These are phyloP conservation scores for Vicia faba DNA, from an alignment of 306 rosid genomes.

Conservation along the genomic window DNA sequence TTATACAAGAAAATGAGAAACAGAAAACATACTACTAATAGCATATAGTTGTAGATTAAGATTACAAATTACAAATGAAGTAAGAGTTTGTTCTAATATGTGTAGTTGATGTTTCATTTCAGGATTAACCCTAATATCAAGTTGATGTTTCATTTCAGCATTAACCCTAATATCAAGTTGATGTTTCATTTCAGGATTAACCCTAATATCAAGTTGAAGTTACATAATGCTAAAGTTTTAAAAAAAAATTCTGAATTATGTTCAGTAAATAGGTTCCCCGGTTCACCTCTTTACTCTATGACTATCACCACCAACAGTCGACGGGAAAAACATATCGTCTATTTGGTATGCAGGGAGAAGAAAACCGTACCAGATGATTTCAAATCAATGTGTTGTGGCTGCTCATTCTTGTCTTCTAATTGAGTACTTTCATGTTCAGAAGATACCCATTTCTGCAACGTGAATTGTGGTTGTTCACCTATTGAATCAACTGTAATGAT, in stretches of 20 bases:
- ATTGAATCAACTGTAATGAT: constrained; percentile 34
- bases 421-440: constrained; percentile 40
- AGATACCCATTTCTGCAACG: constrained; percentile 72
- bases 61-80: constrained; percentile 8
- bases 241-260: background rate
- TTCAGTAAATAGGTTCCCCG: constrained; percentile 1
- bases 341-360: constrained; percentile 16
- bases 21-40: constrained; percentile 29
- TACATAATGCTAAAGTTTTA: background rate
- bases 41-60: constrained; percentile 22
- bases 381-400: constrained; percentile 47
- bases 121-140: constrained; percentile 22
- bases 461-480: constrained; percentile 46
- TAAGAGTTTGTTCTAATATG: constrained; percentile 18
- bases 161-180: constrained; percentile 22
- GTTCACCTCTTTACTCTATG: background rate
- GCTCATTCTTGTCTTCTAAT: constrained; percentile 35
- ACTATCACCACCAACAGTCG: background rate
- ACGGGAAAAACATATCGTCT: constrained; percentile 11
- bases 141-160: too few species aligned
- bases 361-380: constrained; percentile 49
- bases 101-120: constrained; percentile 13
- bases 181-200: constrained; percentile 8
- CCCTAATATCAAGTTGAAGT: constrained; percentile 25
- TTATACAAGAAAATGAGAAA: constrained; percentile 39